Evolutionary conservation across 495 filamentous ascomycete species (phyloP).

Genomic region (Hypoxylon fuscum): DNA sequence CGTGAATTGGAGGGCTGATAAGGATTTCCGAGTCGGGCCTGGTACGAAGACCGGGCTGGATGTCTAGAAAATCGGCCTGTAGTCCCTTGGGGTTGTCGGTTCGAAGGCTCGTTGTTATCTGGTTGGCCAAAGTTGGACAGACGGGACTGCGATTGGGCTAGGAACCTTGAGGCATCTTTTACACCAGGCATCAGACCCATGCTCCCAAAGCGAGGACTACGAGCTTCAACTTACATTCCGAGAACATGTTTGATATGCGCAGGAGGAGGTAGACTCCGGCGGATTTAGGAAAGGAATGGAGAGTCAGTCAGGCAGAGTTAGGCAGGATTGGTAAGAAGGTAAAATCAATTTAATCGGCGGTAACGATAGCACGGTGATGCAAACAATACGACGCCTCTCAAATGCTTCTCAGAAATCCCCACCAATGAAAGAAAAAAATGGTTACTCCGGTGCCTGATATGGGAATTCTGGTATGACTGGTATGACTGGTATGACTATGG

Average conservation of each 20-base stretch:
- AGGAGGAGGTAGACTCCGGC: slow-evolving; percentile 47
- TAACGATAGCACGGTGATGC: slow-evolving; percentile 36
- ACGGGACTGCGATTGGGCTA: slow-evolving; percentile 96
- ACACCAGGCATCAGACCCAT: slow-evolving; percentile 28
- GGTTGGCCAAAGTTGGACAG: slow-evolving; percentile 69
- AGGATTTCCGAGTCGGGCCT: slow-evolving; percentile 67
- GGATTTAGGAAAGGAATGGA: slow-evolving; percentile 13
- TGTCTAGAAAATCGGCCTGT: slow-evolving; percentile 49
- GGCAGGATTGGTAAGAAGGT: slow-evolving; percentile 15
- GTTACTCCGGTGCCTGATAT: background rate
- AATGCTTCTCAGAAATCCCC: slow-evolving; percentile 20
- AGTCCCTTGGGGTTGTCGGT: slow-evolving; percentile 44
- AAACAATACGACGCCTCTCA: slow-evolving; percentile 31
- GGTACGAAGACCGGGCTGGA: slow-evolving; percentile 48
- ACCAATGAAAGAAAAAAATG: slow-evolving; percentile 26
- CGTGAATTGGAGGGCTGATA: slow-evolving; percentile 74
- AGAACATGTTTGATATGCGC: slow-evolving; percentile 75
- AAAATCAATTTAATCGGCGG: slow-evolving; percentile 35
- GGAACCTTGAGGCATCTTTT: slow-evolving; percentile 93
- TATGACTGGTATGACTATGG: too few relatives aligned
- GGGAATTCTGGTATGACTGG: too few relatives aligned
- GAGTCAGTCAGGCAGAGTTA: slow-evolving; percentile 21
- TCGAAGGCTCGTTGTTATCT: slow-evolving; percentile 60
- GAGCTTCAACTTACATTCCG: slow-evolving; percentile 79
- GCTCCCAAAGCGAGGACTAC: slow-evolving; percentile 15